These are phyloP conservation scores for Stenogyne calaminthoides DNA, from an alignment of 305 asterid species.

Conservation along the genomic window DNA sequence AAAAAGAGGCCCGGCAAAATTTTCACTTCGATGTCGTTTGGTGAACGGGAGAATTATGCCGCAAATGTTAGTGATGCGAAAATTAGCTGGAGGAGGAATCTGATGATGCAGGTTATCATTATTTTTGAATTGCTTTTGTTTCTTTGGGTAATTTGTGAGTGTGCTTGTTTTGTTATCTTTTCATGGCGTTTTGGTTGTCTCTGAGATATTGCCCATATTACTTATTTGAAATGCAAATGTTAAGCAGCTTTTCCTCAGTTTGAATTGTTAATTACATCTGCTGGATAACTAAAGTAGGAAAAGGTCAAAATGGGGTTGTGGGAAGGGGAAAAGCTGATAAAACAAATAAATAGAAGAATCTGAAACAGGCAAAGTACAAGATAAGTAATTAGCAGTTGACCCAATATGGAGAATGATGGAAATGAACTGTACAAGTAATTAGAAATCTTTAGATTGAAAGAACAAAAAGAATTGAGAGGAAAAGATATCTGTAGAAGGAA, in stretches of 20 bases:
- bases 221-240: not conserved
- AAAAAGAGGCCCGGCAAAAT: constrained; percentile 92
- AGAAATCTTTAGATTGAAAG: not conserved
- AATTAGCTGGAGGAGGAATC: constrained; percentile 67
- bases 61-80: constrained; percentile 40
- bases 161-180: constrained; percentile 3
- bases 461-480: not conserved
- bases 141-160: constrained; percentile 2
- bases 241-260: constrained; percentile 3
- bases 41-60: constrained; percentile 40
- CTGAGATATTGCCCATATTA: not conserved
- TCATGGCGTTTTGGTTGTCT: not conserved
- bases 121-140: no score
- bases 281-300: not conserved
- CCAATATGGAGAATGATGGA: constrained; percentile 8
- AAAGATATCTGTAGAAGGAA: not conserved
- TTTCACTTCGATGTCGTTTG: constrained; percentile 87
- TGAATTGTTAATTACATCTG: not conserved
- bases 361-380: not conserved
- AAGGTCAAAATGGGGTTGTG: not conserved
- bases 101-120: constrained; percentile 92
- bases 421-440: not conserved
- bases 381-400: not conserved
- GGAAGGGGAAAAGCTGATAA: not conserved
- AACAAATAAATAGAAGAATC: not conserved